Conservation (phyloP, 2,329 filamentous ascomycete species). For the Trichoderma gracile region DNA sequence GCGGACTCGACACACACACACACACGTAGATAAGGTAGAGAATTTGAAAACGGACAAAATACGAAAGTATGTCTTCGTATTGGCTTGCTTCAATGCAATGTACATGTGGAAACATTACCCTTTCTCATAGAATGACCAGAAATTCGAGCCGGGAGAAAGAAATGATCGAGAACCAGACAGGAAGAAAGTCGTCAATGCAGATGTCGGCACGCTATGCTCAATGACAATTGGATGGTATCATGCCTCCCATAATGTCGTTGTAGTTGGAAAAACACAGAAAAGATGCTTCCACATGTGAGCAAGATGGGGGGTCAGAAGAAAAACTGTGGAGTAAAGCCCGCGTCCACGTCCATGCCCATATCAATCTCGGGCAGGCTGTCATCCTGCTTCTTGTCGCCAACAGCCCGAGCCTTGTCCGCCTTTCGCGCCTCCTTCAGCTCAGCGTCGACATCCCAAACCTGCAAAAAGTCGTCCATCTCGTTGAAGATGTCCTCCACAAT, state of each 20-base stretch:
- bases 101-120: not conserved
- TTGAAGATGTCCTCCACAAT: conserved; percentile 42
- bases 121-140: not conserved
- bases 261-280: not conserved
- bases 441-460: conserved; percentile 40
- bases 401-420: conserved; percentile 18
- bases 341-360: not conserved
- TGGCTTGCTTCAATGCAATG: not conserved
- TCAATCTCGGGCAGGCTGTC: not conserved
- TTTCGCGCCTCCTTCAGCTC: conserved; percentile 40
- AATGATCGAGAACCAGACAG: not conserved
- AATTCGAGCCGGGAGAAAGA: not conserved
- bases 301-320: not conserved
- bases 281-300: not conserved
- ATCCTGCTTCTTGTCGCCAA: not conserved
- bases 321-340: not conserved
- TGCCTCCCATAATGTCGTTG: not conserved
- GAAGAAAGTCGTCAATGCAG: not conserved
- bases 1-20: no score
- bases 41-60: no score
- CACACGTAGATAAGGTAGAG: no score
- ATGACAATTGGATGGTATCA: not conserved
- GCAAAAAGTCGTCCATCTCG: conserved; percentile 41
- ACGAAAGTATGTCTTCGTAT: no score
- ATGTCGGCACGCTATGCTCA: conserved; percentile 1